Evolutionary conservation across 129 eudicot species (phyloP), one percentile per base, ranked within the genome.

Genomic region (Artemisia tridentata): DNA sequence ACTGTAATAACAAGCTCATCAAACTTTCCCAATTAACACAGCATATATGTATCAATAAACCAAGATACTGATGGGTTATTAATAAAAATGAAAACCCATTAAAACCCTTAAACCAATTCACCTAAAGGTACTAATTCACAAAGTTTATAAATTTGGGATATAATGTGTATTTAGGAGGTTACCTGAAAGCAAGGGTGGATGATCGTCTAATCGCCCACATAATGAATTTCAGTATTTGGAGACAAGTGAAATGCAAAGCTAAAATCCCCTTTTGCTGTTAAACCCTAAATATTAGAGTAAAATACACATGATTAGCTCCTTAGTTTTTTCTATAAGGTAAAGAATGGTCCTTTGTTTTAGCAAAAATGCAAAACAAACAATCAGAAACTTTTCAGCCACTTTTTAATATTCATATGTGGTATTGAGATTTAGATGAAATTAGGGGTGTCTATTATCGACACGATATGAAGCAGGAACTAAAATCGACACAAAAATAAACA

Each of bases 181-280:
- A 75, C 80, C 74, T 75, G 45, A 57, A 43, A 58, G 62, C 80
- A 48, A 46, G 19, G 20, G 74, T 56, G 65, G 80, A 48, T 21
- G 80, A 67, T 58, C 74, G 31, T 67, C 74, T 50, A 57, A 75
- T 68, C 62, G 74, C 62, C 80, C 74, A 75, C 80, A 75, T 75
- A 16, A 47, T 75, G 9, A 34, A 58, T 64, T 53, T 51, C 11
- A 31, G n/a, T 51, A 15, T 51, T 51, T 9, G 25, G 60, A 59
- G 60, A 58, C 59, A 47, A 58, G 65, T 64, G 7, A 74, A 63
- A 20, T 50, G 76, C 59, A 60, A 47, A 62, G 59, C 16, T 6
- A 55, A 63, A 75, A 69, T 74, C 79, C 79, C 38, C 58, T 57
- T 75, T 27, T 27, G 53, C 29, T 67, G 68, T 67, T 75, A 75